Percentiles rank a stretch among this genome's conserved stretches.
phyloP scores from a whole-genome alignment of 2,329 filamentous ascomycete genomes.

The Ambrosiella cleistominuta region DNA sequence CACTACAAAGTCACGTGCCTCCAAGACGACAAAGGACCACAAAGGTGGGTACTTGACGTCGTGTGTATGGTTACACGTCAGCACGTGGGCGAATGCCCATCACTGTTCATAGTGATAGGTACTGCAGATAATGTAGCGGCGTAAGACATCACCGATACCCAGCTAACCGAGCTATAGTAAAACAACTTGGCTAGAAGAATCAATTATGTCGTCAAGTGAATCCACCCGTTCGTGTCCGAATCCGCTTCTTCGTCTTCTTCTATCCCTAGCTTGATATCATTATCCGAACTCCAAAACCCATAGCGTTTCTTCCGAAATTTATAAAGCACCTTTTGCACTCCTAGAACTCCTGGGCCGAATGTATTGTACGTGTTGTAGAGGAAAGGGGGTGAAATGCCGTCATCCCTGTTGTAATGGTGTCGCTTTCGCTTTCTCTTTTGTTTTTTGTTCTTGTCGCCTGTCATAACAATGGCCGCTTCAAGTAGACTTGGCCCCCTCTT shows the following conservation, averaged over 20 bases:
- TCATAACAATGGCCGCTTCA: conserved; percentile 26
- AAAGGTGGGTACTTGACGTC: not conserved
- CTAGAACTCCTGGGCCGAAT: conserved; percentile 31
- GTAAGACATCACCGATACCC: not conserved
- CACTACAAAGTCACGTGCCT: not conserved
- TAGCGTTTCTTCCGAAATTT: conserved; percentile 9
- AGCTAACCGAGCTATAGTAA: too few relatives aligned
- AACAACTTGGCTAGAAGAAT: too few relatives aligned
- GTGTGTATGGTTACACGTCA: not conserved
- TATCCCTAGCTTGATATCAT: conserved; percentile 20
- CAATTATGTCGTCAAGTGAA: not conserved
- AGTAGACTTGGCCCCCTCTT: conserved; percentile 45
- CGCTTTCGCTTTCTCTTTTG: not conserved
- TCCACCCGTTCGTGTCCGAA: conserved; percentile 29
- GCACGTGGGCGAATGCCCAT: too few relatives aligned
- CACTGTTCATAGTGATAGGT: too few relatives aligned
- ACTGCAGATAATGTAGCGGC: too few relatives aligned
- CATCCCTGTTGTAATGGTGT: conserved; percentile 24
- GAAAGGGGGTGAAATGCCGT: conserved; percentile 17
- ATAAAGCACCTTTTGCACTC: conserved; percentile 29
- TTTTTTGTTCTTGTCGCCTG: not conserved
- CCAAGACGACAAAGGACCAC: not conserved
- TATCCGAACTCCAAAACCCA: conserved; percentile 14
- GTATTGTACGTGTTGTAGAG: conserved; percentile 18
- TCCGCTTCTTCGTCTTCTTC: conserved; percentile 40